Conservation (phyloP, 2,329 filamentous ascomycete species). For the Botrytis deweyae region DNA sequence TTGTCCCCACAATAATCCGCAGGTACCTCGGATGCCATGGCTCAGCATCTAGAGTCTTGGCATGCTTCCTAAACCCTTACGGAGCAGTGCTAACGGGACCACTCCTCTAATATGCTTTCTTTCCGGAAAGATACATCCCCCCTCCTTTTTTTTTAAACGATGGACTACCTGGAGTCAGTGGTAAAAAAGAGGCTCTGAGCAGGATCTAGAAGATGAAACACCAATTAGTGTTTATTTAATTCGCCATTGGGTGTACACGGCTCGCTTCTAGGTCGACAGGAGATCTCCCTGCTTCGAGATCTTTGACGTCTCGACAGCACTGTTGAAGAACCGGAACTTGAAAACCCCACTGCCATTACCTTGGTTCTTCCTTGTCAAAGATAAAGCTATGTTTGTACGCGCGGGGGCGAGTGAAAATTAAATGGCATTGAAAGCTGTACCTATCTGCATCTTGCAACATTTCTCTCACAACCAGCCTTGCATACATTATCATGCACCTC, state of each 20-base stretch:
- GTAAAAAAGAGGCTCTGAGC: neutral
- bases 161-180: neutral
- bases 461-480: slow-evolving; percentile 19
- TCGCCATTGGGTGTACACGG: neutral
- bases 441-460: neutral
- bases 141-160: neutral
- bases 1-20: neutral
- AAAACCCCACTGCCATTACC: neutral
- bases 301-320: neutral
- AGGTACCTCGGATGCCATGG: slow-evolving; percentile 7
- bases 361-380: slow-evolving; percentile 7
- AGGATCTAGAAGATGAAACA: slow-evolving; percentile 8
- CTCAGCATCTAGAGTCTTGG: slow-evolving; percentile 9
- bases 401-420: slow-evolving; percentile 2
- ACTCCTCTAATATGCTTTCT: neutral
- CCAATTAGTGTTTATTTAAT: neutral
- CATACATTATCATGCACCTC: slow-evolving; percentile 23
- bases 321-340: slow-evolving; percentile 13
- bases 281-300: neutral
- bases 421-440: neutral
- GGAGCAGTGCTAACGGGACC: neutral
- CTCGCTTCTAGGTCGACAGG: neutral
- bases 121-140: slow-evolving; percentile 9
- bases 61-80: neutral
- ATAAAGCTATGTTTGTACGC: slow-evolving; percentile 4